Evolutionary conservation across 306 rosid genomes (phyloP).

Genomic region (Urtica urens): DNA sequence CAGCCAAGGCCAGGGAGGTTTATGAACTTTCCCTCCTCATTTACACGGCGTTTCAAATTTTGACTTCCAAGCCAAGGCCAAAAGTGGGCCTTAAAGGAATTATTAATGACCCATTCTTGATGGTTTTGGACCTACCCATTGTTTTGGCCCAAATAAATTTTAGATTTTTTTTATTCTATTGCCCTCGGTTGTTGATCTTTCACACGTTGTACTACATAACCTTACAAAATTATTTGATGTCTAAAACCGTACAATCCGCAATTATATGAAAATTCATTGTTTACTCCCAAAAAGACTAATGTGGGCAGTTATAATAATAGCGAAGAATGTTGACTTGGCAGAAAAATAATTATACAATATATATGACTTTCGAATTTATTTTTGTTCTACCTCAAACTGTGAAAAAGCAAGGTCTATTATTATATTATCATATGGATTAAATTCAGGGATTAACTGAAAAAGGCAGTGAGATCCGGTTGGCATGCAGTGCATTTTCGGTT

Average conservation of each 20-base stretch:
- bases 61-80: too few species aligned
- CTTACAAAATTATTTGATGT: too few species aligned
- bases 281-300: neutral
- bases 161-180: neutral
- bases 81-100: neutral
- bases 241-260: too few species aligned
- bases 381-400: neutral
- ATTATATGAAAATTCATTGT: too few species aligned
- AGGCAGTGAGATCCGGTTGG: constrained; percentile 22
- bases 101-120: neutral
- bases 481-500: constrained; percentile 22
- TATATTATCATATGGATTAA: constrained; percentile 14
- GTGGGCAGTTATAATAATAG: neutral
- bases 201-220: too few species aligned
- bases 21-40: too few species aligned
- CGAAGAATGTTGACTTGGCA: constrained; percentile 14
- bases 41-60: too few species aligned
- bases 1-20: too few species aligned
- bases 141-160: neutral
- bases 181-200: too few species aligned
- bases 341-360: neutral
- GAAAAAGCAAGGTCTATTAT: constrained; percentile 7
- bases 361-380: neutral
- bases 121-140: constrained; percentile 2
- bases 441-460: constrained; percentile 15